Percentiles rank a stretch among this genome's conserved stretches.
Evolutionary conservation across 208 protist genomes (phyloP).

Genomic region (Trypanosomatidae sp.): DNA sequence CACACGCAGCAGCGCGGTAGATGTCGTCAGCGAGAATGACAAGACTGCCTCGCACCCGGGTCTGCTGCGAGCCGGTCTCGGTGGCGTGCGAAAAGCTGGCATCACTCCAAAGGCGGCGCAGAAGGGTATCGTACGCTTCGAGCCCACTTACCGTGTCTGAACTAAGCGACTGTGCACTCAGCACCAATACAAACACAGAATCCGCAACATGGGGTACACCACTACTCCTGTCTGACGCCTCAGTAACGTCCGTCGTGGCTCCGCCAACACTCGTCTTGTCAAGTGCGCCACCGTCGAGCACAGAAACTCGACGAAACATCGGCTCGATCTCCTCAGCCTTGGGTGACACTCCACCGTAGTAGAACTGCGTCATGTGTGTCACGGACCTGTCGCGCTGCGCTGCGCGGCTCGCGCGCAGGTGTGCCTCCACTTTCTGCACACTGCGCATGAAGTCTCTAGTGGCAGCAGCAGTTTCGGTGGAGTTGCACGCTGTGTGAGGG

Average conservation of each 20-base stretch:
- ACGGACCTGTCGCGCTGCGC: constrained; percentile 1
- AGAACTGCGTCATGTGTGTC: constrained; percentile 31
- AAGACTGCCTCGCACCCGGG: constrained; percentile 9
- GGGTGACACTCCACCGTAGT: constrained; percentile 28
- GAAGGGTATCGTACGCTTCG: constrained; percentile 8
- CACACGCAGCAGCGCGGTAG: constrained; percentile 15
- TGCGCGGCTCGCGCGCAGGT: constrained; percentile 7
- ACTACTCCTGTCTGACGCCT: background rate
- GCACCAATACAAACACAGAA: constrained; percentile 26
- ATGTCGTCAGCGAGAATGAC: constrained; percentile 22
- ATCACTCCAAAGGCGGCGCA: constrained; percentile 15
- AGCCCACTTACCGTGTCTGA: constrained; percentile 5
- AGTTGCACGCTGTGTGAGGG: background rate
- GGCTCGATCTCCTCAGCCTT: constrained; percentile 18
- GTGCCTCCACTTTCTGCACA: constrained; percentile 3
- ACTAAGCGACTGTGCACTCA: constrained; percentile 21
- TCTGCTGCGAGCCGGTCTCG: background rate
- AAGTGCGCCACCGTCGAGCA: constrained; percentile 1
- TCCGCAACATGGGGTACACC: background rate
- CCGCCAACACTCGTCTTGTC: background rate
- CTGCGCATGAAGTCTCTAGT: constrained; percentile 2
- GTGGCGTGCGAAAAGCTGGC: background rate
- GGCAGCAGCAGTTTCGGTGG: background rate
- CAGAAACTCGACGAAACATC: constrained; percentile 21
- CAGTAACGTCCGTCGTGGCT: background rate